Base-by-base conservation (phyloP, 805 yeast species). In the Torulaspora maleeae region DNA sequence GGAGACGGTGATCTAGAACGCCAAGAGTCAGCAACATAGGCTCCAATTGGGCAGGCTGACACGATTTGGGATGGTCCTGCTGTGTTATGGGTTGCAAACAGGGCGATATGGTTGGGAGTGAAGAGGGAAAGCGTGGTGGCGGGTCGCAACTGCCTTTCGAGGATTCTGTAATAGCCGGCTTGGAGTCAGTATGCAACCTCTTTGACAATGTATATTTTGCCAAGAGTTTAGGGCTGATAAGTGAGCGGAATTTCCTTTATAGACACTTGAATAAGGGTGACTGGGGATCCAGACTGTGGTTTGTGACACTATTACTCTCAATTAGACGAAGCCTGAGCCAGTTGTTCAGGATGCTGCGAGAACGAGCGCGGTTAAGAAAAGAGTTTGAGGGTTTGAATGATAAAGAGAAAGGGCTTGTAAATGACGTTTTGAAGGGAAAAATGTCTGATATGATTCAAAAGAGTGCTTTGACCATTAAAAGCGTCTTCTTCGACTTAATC, bases 231-330 rank as follows among this genome's bases (percentile, higher is more conserved):
- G 66, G 66, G 3, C 41, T 63, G 5, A 58, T 63, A 3, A 50
- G 53, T 27, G 64, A 59, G 19, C 16, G 44, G 3, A 63, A 59
- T 41, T 38, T 51, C 24, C 27, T 63, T 1, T 61, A 59, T 41
- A 45, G 49, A 32, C 52, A 51, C 16, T 40, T 63, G 10, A 59
- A 60, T 39, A 57, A 56, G 32, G 56, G 63, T 12, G 54, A 55
- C 17, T 35, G 58, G 37, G 64, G 64, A 12, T 58, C 63, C 2
- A 61, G 56, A 34, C 24, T 61, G 10, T 63, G 67, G 67, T 50
- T 61, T 11, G 41, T 56, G 1, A 55, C 65, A 1, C 43, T 59
- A n/a, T 2, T 61, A 2, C 49, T 63, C 15, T 50, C 63, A 2
- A 41, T 52, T 1, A 45, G 64, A 37, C 58, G 49, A 41, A 42